Conservation (phyloP, 805 yeast genomes). For the Scheffersomyces coipomensis region DNA sequence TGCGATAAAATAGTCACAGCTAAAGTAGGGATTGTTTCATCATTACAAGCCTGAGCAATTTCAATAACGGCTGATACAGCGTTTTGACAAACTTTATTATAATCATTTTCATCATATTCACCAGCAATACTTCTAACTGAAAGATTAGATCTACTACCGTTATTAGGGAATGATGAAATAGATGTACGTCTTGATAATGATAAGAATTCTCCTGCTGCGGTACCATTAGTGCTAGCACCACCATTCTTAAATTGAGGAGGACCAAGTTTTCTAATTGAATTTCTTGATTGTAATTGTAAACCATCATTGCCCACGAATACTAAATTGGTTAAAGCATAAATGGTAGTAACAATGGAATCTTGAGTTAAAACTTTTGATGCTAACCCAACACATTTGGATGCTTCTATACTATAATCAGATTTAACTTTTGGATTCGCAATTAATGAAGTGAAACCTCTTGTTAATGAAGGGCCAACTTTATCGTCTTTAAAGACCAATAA, state of each 20-base stretch:
- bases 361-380: slow-evolving; percentile 71
- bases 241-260: neutral
- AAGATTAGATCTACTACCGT: neutral
- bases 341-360: slow-evolving; percentile 78
- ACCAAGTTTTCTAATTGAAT: slow-evolving; percentile 18
- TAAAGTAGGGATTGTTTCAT: slow-evolving; percentile 70
- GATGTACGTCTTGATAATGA: slow-evolving; percentile 9
- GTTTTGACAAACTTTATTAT: slow-evolving; percentile 52
- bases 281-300: slow-evolving; percentile 23
- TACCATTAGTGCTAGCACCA: no score
- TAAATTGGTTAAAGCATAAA: slow-evolving; percentile 79
- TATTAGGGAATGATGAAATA: slow-evolving; percentile 5
- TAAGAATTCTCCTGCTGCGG: neutral
- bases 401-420: slow-evolving; percentile 44
- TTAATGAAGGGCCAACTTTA: slow-evolving; percentile 34
- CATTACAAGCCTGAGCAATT: slow-evolving; percentile 64
- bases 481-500: slow-evolving; percentile 46
- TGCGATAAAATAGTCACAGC: slow-evolving; percentile 82
- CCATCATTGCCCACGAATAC: slow-evolving; percentile 54
- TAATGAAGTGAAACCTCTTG: slow-evolving; percentile 49
- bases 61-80: slow-evolving; percentile 67
- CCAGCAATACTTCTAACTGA: slow-evolving; percentile 2
- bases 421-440: slow-evolving; percentile 55
- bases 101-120: slow-evolving; percentile 29
- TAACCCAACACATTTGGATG: slow-evolving; percentile 59